Percentiles rank a stretch among this genome's conserved stretches.
Evolutionary conservation across 2,329 filamentous ascomycete genomes (phyloP).

Genomic region (Ophioceras dolichostomum): DNA sequence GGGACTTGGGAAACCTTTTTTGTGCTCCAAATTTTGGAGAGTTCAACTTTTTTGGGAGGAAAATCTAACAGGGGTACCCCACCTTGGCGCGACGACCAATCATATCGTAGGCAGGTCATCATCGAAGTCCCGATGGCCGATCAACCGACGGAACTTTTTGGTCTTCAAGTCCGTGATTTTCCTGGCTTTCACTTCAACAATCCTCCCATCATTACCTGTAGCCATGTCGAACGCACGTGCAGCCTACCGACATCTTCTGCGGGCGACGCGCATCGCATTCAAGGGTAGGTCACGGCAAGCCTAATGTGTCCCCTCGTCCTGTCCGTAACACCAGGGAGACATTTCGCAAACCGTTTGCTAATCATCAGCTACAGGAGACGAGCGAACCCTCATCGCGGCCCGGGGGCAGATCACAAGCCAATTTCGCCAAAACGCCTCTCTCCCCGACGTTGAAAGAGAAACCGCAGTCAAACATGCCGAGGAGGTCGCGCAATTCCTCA

Average conservation of each 20-base stretch:
- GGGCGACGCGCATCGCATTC: constrained; percentile 1
- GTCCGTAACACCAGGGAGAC: no score
- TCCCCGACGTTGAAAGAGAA: constrained; percentile 43
- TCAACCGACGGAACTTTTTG: no score
- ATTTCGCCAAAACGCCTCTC: constrained; percentile 56
- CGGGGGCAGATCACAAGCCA: constrained; percentile 57
- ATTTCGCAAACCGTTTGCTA: background rate
- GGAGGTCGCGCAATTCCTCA: constrained; percentile 68
- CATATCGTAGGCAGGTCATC: no score
- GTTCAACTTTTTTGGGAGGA: no score
- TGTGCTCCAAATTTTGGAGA: no score
- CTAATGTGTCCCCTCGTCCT: no score
- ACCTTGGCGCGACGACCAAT: no score
- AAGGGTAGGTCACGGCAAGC: background rate
- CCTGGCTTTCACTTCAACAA: no score
- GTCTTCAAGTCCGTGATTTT: no score
- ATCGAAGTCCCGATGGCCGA: no score
- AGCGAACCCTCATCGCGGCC: constrained; percentile 55
- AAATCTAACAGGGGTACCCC: no score
- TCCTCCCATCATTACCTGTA: background rate
- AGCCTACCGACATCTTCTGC: constrained; percentile 1
- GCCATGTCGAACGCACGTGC: background rate
- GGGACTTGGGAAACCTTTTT: no score
- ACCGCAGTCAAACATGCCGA: constrained; percentile 66
- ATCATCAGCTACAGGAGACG: constrained; percentile 48